Conservation (phyloP, 768 basidiomycete species). For the Mycena olivaceomarginata region DNA sequence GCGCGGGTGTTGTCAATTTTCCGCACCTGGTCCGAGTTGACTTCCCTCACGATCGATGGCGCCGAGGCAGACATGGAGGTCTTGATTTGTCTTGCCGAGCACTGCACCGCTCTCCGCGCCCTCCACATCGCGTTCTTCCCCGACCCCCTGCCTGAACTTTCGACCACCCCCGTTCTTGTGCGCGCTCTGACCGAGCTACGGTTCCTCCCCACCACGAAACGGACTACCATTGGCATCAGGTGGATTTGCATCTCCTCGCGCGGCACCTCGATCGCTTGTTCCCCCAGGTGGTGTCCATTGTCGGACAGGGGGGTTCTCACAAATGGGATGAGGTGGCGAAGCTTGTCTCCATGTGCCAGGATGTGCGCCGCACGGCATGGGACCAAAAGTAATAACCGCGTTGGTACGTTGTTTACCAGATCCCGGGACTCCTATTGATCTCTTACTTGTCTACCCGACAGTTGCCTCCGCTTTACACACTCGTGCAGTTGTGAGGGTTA, state of each 20-base stretch:
- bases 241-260: constrained; percentile 10
- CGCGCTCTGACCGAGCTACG: too few species aligned
- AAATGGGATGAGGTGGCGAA: constrained; percentile 11
- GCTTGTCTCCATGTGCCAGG: constrained; percentile 17
- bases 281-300: neutral
- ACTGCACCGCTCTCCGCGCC: neutral
- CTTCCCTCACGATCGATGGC: too few species aligned
- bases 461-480: too few species aligned
- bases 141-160: neutral
- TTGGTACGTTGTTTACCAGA: neutral
- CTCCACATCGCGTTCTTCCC: constrained; percentile 7
- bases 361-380: constrained; percentile 21
- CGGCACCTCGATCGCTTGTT: constrained; percentile 25
- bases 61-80: too few species aligned
- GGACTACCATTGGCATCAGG: neutral
- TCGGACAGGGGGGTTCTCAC: neutral
- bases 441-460: too few species aligned
- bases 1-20: neutral
- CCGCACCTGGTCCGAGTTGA: too few species aligned
- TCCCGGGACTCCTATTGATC: too few species aligned
- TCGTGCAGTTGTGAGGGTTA: too few species aligned
- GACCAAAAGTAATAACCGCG: neutral
- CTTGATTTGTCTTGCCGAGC: too few species aligned
- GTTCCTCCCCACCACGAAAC: too few species aligned
- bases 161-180: neutral